Evolutionary conservation across 495 filamentous ascomycete genomes (phyloP).

Genomic region (Oidiodendron maius): DNA sequence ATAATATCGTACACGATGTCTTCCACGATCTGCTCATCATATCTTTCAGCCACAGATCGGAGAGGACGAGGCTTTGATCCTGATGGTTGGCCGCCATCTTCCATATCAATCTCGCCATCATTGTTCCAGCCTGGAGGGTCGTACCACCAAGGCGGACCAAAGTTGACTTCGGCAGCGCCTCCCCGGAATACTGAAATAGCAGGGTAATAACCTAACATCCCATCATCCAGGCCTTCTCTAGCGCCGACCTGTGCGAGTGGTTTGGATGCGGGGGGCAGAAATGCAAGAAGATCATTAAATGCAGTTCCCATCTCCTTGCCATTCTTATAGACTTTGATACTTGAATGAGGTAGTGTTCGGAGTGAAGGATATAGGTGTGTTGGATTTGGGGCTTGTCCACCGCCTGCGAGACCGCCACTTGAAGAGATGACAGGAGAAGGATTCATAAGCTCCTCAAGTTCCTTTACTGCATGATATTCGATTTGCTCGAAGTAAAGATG

Average conservation of each 20-base stretch:
- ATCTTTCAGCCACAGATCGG: conserved; percentile 67
- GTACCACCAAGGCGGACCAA: conserved; percentile 85
- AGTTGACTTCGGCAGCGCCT: conserved; percentile 86
- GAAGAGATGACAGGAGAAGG: conserved; percentile 53
- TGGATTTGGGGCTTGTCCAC: conserved; percentile 35
- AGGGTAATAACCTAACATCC: conserved; percentile 90
- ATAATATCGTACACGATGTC: conserved; percentile 88
- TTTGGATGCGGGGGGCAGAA: conserved; percentile 84
- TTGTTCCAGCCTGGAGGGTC: conserved; percentile 54
- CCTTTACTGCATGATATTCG: conserved; percentile 83
- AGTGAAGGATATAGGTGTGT: conserved; percentile 67
- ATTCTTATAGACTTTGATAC: conserved; percentile 88
- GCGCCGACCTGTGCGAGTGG: conserved; percentile 68
- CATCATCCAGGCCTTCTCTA: conserved; percentile 82
- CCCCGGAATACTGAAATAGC: conserved; percentile 88
- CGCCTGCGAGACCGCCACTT: conserved; percentile 18
- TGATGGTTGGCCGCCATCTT: conserved; percentile 23
- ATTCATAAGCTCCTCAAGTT: conserved; percentile 80
- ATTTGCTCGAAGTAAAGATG: conserved; percentile 94
- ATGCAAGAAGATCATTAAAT: conserved; percentile 83
- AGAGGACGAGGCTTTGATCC: conserved; percentile 23
- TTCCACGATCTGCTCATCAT: conserved; percentile 91
- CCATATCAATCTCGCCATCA: conserved; percentile 47
- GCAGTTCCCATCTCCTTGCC: conserved; percentile 79
- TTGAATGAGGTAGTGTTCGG: conserved; percentile 79